A percentile compares a stretch with the other conserved stretches of the same genome.
Evolutionary conservation across 768 basidiomycete genomes (phyloP).

Genomic region (Tremella fuciformis): DNA sequence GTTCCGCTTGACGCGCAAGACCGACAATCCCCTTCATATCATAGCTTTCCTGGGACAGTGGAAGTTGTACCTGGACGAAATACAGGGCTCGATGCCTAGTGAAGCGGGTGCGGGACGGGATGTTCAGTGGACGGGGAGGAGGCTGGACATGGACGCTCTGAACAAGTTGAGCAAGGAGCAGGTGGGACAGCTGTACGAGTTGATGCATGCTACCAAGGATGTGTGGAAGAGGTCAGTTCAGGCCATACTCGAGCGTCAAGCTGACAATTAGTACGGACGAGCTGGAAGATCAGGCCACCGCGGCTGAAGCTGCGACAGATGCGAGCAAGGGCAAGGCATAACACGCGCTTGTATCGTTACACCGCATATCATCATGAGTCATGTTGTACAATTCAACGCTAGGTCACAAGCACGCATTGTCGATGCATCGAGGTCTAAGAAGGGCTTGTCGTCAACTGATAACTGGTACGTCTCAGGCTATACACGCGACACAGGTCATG

Average conservation of each 20-base stretch:
- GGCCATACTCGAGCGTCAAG: neutral
- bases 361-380: too few species aligned
- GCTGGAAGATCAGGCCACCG: neutral
- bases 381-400: too few species aligned
- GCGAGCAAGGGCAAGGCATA: neutral
- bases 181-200: constrained; percentile 86
- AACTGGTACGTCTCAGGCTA: too few species aligned
- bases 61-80: constrained; percentile 82
- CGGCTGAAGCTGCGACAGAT: neutral
- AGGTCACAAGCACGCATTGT: too few species aligned
- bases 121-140: constrained; percentile 41
- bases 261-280: neutral
- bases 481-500: too few species aligned
- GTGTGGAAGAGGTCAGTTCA: constrained; percentile 68
- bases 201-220: constrained; percentile 86
- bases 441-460: too few species aligned
- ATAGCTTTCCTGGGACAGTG: constrained; percentile 95
- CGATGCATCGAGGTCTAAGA: too few species aligned
- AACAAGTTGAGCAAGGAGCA: constrained; percentile 69
- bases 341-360: too few species aligned
- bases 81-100: constrained; percentile 19
- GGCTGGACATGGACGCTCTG: constrained; percentile 47
- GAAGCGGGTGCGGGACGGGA: constrained; percentile 9
- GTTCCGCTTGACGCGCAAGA: constrained; percentile 74
- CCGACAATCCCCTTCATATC: constrained; percentile 81